Evolutionary conservation across 768 basidiomycete genomes (phyloP), one percentile per base, ranked within the genome.

Genomic region (Crepidotus variabilis): DNA sequence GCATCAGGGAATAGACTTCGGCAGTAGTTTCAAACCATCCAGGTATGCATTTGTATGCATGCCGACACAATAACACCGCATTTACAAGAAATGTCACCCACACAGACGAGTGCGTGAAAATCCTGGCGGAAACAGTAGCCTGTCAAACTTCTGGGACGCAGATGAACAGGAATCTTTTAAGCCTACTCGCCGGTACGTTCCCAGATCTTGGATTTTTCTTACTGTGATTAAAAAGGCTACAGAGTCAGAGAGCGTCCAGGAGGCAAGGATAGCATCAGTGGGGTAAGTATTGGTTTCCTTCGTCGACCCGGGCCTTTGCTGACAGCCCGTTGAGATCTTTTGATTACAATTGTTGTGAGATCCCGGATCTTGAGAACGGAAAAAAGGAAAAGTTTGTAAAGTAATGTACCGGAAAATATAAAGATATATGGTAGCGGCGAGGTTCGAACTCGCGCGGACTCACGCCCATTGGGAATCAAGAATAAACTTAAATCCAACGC

Each of bases 401-500:
- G 20, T 51, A 28, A 20, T 22, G 49, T 57, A 24, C 55, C 9
- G 54, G 51, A 59, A 58, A 61, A 62, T 53, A 65, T 57, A 63
- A 62, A 52, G 65, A 56, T 53, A 51, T 22, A 48, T 88, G 86
- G 85, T 84, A 85, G 83, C 84, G 83, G 88, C 86, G 87, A 88
- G 88, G 85, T 87, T 89, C 87, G 87, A 89, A 90, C 88, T 88
- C 88, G 85, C 87, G 88, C 86, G 87, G 86, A 78, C 79, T 83
- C 78, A 36, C 84, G 79, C 83, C 85, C 86, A 88, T 88, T 87
- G 85, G 87, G 86, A 88, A 80, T 83, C 86, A 86, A 76, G 71
- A 66, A 61, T 47, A 49, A 65, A 66, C 87, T 88, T 90, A 89
- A 89, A 87, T 87, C 87, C 86, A 87, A 88, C 87, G 85, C 87